Base-by-base conservation (phyloP, 2,329 filamentous ascomycete species). In the Penicillium expansum region DNA sequence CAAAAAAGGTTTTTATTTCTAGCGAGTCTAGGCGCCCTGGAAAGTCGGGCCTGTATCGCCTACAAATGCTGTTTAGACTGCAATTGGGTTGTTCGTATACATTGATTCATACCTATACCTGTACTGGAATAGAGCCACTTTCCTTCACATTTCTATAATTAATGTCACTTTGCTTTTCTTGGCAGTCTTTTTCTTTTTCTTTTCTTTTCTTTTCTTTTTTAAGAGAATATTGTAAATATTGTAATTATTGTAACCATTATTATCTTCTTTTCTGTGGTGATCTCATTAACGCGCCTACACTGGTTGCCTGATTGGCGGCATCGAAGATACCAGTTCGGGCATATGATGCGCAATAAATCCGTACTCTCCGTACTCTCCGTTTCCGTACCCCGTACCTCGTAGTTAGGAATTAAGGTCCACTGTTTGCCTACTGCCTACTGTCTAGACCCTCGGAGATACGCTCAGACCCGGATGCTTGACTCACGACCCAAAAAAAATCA, bases 261-360 rank as follows among this genome's bases (percentile, higher is more conserved):
- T 27, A 22, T 43, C 29, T 29, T 11, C n/a, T 51, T 18, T 16
- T 24, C 33, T 32, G 10, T 35, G 32, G 10, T 35, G 32, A 43
- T 7, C 29, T 51, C 48, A 51, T 43, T 39, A 7, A 52, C 45
- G 54, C 48, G 47, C 53, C 50, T 52, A 32, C 24, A 39, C 48
- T 29, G 20, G 32, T 38, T 52, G 52, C 20, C 49, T 58, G 48
- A 55, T 59, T 62, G 60, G 52, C 39, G 48, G 57, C 59, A 60
- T 52, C 5, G 3, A 8, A 18, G 16, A 32, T 39, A 37, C 54
- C 41, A 38, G 47, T 56, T 29, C 20, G 43, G 47, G 56, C 20
- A 58, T 61, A 50, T 55, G 54, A 48, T 49, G 55, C 55, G 55
- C 49, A 42, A 4, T 30, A 45, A 47, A 47, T 24, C 18, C 18